Evolutionary conservation across 192 early-diverging fungal genomes (phyloP), one percentile per base, ranked within the genome.

Genomic region (Pilobolus umbonatus): DNA sequence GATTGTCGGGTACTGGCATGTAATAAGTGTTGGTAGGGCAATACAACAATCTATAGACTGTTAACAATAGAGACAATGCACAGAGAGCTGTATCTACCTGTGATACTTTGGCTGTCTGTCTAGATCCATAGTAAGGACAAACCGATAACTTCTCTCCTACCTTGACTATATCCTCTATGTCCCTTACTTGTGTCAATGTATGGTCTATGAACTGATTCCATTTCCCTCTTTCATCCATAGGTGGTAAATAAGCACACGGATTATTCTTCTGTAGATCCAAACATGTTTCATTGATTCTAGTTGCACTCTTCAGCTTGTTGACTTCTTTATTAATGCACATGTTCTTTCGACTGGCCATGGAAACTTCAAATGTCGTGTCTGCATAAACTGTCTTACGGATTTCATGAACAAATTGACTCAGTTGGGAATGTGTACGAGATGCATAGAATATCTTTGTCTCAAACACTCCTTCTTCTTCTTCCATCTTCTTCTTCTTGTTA

Each of bases 11-110:
- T 83, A 0, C 80, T 67, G 46, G 79, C 76, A 39, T 88, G 86
- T n/a, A 95, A 69, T 48, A 95, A 63, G 46, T 90, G 77, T 50
- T 90, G 88, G 68, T 98, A 98, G 2, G 95, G 95, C 28, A 98
- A 60, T n/a, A 87, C 85, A 0, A 98, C 86, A 8, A 95, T 71
- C 72, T 92, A 24, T 35, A 50, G 24, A 11, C 5, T 30, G 12
- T 17, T 53, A n/a, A 29, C 15, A 12, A 35, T 12, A 55, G 4
- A 3, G 11, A 28, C 1, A n/a, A 56, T 40, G 8, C 5, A 4
- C 9, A 42, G 39, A 1, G 12, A 42, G 39, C 34, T 26, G 30
- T 26, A 26, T 60, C 10, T 68, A 78, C 82, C 55, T 85, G 76
- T 39, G 80, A 69, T 22, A 74, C 69, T 31, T 68, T 61, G 28